Percentiles rank a stretch among this genome's conserved stretches.
Conservation (phyloP, 257 asterid genomes). For the Fraxinus americana region DNA sequence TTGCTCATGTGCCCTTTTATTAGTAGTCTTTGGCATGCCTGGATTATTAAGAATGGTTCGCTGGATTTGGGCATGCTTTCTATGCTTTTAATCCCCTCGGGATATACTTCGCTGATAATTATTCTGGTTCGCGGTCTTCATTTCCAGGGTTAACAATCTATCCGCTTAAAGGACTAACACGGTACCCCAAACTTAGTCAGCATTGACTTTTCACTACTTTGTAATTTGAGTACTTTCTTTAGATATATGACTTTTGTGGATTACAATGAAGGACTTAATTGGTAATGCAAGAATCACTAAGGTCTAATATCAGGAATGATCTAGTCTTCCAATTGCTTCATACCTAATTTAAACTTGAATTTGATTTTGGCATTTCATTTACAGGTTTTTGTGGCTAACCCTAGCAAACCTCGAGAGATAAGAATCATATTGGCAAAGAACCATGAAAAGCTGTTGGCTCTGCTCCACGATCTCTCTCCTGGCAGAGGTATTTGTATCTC, state of each 20-base stretch:
- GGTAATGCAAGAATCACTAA: conserved; percentile 50
- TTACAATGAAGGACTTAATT: background rate
- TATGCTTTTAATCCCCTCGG: no score
- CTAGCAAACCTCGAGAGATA: conserved; percentile 88
- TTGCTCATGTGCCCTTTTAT: no score
- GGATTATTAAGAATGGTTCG: no score
- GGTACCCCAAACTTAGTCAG: no score
- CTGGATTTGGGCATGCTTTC: no score
- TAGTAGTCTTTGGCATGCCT: no score
- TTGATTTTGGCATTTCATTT: conserved; percentile 16
- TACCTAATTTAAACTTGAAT: conserved; percentile 13
- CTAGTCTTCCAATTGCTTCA: conserved; percentile 10
- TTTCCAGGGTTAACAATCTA: no score
- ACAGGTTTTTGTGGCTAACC: conserved; percentile 98
- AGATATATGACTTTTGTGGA: background rate
- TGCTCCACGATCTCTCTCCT: conserved; percentile 71
- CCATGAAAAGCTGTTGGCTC: conserved; percentile 70
- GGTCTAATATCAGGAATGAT: conserved; percentile 54
- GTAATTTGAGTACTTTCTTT: background rate
- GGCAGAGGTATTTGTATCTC: conserved; percentile 71
- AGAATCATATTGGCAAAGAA: conserved; percentile 85
- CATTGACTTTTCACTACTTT: background rate
- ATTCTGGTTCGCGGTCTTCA: no score
- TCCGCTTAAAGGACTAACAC: no score
- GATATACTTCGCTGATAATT: no score